Evolutionary conservation across 345 rosid species (phyloP).

Genomic region (Salix viminalis): DNA sequence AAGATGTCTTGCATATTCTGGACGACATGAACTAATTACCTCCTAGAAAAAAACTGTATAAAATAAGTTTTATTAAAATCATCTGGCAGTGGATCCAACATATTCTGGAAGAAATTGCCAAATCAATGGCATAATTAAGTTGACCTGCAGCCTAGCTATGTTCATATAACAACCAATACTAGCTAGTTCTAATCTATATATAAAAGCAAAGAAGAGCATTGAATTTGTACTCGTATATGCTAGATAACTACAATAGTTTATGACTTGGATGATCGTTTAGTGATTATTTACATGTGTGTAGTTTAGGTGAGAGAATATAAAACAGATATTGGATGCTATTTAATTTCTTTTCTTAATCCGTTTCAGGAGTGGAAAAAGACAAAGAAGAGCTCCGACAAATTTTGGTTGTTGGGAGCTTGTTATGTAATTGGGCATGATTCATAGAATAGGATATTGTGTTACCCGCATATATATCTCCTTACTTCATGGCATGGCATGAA

Average conservation of each 20-base stretch:
- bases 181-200: background rate
- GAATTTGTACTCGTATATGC: slow-evolving; percentile 18
- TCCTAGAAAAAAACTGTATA: background rate
- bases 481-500: slow-evolving; percentile 34
- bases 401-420: background rate
- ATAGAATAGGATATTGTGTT: slow-evolving; percentile 21
- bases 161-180: background rate
- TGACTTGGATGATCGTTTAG: slow-evolving; percentile 11
- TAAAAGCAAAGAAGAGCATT: slow-evolving; percentile 28
- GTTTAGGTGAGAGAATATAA: slow-evolving; percentile 9
- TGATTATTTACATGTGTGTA: slow-evolving; percentile 28
- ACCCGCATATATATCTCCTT: slow-evolving; percentile 10
- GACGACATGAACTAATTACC: background rate
- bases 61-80: background rate
- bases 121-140: slow-evolving; percentile 24
- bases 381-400: background rate
- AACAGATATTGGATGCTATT: background rate
- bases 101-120: slow-evolving; percentile 3
- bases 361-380: background rate
- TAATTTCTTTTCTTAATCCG: background rate
- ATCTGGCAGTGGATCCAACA: background rate
- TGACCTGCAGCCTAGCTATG: slow-evolving; percentile 22
- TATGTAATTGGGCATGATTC: background rate
- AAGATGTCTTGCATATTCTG: background rate
- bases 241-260: slow-evolving; percentile 16